Percentiles rank a stretch among this genome's conserved stretches.
These are phyloP conservation scores for Papiliotrema nemorosa DNA, from an alignment of 1,284 basidiomycete genomes.

Conservation along the genomic window DNA sequence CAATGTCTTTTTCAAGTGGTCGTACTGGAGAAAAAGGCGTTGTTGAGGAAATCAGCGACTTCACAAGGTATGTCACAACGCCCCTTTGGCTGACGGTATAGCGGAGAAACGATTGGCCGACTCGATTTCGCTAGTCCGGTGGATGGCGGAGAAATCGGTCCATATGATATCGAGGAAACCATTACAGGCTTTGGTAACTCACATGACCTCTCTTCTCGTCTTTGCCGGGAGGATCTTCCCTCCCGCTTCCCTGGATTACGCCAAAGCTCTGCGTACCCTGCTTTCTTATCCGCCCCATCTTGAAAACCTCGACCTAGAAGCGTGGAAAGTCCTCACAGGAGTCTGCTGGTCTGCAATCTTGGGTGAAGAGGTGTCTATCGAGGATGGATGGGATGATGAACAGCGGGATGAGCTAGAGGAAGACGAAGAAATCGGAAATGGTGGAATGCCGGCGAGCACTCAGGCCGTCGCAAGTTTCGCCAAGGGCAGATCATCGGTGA, in stretches of 20 bases:
- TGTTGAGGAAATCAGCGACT: constrained; percentile 53
- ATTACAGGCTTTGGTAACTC: constrained; percentile 55
- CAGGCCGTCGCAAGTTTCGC: neutral
- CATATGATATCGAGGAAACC: constrained; percentile 30
- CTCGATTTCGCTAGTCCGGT: constrained; percentile 33
- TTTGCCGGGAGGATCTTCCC: constrained; percentile 58
- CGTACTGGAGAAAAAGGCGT: constrained; percentile 57
- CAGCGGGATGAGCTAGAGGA: constrained; percentile 4
- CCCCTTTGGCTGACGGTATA: constrained; percentile 7
- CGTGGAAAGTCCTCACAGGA: constrained; percentile 67
- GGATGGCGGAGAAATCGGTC: constrained; percentile 36
- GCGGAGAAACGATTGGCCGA: constrained; percentile 26
- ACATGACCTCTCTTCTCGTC: constrained; percentile 64
- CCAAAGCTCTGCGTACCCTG: constrained; percentile 67
- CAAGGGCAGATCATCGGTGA: neutral
- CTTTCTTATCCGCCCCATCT: constrained; percentile 70
- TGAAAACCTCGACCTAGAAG: constrained; percentile 63
- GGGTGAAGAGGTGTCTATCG: constrained; percentile 56
- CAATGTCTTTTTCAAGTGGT: constrained; percentile 69
- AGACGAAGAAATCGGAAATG: constrained; percentile 51
- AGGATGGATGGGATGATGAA: constrained; percentile 12
- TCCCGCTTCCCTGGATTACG: constrained; percentile 72
- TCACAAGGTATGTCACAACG: constrained; percentile 20
- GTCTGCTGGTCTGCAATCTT: constrained; percentile 74
- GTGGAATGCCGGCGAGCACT: neutral